Evolutionary conservation across 78 protist species (phyloP).

Genomic region (Tieghemostelium lacteum): DNA sequence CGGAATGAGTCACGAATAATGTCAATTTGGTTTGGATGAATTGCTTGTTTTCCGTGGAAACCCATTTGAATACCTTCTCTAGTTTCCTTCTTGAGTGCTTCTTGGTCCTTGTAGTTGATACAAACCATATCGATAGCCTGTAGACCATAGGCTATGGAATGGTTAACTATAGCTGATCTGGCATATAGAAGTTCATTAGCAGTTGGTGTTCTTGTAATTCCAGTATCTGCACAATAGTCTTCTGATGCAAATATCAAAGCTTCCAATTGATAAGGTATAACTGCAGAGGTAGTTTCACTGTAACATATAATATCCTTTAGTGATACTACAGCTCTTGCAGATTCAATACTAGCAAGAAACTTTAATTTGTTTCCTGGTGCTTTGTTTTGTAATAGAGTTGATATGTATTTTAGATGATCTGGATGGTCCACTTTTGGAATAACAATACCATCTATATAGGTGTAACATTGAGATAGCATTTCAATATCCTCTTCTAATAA

Average conservation of each 20-base stretch:
- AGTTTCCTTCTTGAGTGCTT: slow-evolving; percentile 31
- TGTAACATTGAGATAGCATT: slow-evolving; percentile 2
- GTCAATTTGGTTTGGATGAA: slow-evolving; percentile 83
- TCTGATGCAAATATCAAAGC: slow-evolving; percentile 79
- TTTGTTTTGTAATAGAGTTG: background rate
- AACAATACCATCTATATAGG: slow-evolving; percentile 67
- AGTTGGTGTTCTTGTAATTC: slow-evolving; percentile 71
- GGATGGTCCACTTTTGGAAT: slow-evolving; percentile 78
- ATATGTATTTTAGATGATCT: slow-evolving; percentile 22
- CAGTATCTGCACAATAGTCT: slow-evolving; percentile 82
- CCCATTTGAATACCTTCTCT: slow-evolving; percentile 74
- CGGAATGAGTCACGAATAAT: slow-evolving; percentile 47
- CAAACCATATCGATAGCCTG: slow-evolving; percentile 86
- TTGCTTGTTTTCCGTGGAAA: slow-evolving; percentile 82
- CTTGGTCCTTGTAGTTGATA: slow-evolving; percentile 67
- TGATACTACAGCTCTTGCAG: slow-evolving; percentile 34
- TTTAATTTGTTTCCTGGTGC: slow-evolving; percentile 4
- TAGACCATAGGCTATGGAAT: slow-evolving; percentile 72
- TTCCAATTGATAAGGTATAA: slow-evolving; percentile 7
- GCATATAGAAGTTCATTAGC: slow-evolving; percentile 69
- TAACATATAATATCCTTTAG: slow-evolving; percentile 55
- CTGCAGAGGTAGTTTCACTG: background rate
- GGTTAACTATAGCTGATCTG: slow-evolving; percentile 48
- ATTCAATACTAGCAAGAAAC: slow-evolving; percentile 67
- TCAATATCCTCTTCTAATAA: slow-evolving; percentile 54